These are phyloP conservation scores for Cladosporium halotolerans DNA, from an alignment of 2,329 filamentous ascomycete species.

Conservation along the genomic window DNA sequence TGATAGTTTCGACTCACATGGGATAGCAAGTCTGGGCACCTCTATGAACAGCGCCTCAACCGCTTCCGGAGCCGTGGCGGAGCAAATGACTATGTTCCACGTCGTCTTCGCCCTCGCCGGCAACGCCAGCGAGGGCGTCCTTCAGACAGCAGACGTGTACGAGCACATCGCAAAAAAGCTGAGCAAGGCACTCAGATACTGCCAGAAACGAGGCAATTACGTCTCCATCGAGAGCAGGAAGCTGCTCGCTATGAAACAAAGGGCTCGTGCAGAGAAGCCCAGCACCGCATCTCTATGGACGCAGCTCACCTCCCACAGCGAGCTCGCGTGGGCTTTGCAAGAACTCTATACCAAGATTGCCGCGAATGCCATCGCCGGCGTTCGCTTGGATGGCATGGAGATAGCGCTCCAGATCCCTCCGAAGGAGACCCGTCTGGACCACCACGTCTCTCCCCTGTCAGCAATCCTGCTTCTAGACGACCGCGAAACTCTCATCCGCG, in stretches of 20 bases:
- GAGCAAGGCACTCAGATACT: slow-evolving; percentile 86
- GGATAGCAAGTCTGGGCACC: slow-evolving; percentile 19
- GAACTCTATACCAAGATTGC: slow-evolving; percentile 23
- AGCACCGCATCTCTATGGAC: slow-evolving; percentile 34
- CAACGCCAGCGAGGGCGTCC: background rate
- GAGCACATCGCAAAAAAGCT: slow-evolving; percentile 86
- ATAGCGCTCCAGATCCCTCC: slow-evolving; percentile 59
- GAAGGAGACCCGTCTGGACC: slow-evolving; percentile 40
- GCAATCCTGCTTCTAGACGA: slow-evolving; percentile 79
- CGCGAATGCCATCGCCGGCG: slow-evolving; percentile 17
- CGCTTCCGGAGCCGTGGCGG: slow-evolving; percentile 27
- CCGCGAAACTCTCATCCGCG: slow-evolving; percentile 69
- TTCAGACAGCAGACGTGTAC: slow-evolving; percentile 60
- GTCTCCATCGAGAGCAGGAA: slow-evolving; percentile 85
- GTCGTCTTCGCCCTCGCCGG: slow-evolving; percentile 86
- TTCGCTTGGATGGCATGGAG: slow-evolving; percentile 63
- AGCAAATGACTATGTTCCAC: slow-evolving; percentile 94
- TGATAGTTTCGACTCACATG: slow-evolving; percentile 25
- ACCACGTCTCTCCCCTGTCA: slow-evolving; percentile 58
- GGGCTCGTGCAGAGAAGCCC: slow-evolving; percentile 47
- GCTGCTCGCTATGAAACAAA: slow-evolving; percentile 75
- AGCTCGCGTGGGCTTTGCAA: slow-evolving; percentile 28
- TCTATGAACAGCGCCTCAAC: slow-evolving; percentile 27
- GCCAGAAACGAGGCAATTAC: slow-evolving; percentile 83
- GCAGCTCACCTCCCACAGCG: slow-evolving; percentile 17